A percentile compares a stretch with the other conserved stretches of the same genome.
Conservation (phyloP, 108 stramenopile genomes). For the Skeletonema menzelii region DNA sequence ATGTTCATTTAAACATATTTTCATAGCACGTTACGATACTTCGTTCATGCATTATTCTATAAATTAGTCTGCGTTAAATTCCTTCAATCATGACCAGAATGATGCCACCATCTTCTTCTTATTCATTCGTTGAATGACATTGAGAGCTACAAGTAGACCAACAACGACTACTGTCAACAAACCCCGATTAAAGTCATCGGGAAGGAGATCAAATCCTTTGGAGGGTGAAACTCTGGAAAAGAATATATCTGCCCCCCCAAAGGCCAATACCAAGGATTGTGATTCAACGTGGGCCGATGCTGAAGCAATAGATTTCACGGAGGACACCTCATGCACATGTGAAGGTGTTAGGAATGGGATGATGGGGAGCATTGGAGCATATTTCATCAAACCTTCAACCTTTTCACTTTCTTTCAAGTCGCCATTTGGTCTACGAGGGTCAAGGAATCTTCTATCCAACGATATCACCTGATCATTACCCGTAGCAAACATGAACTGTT, state of each 20-base stretch:
- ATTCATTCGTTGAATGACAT: constrained; percentile 59
- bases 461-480: constrained; percentile 72
- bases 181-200: constrained; percentile 78
- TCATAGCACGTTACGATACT: too few species aligned
- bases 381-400: constrained; percentile 76
- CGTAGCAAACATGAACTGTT: constrained; percentile 81
- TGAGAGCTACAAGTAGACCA: constrained; percentile 55
- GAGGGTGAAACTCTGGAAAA: constrained; percentile 82
- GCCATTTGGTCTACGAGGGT: constrained; percentile 90
- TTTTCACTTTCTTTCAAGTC: constrained; percentile 80
- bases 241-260: constrained; percentile 88
- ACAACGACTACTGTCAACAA: constrained; percentile 63
- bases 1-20: too few species aligned
- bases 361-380: constrained; percentile 75
- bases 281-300: constrained; percentile 81
- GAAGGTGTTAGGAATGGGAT: constrained; percentile 59
- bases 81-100: constrained; percentile 24
- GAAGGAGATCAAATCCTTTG: constrained; percentile 86
- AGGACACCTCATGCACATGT: constrained; percentile 65
- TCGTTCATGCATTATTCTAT: not conserved
- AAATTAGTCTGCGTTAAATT: not conserved
- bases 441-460: constrained; percentile 75
- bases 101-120: constrained; percentile 52
- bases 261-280: constrained; percentile 73
- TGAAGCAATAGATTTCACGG: constrained; percentile 53